phyloP scores from a whole-genome alignment of 768 basidiomycete genomes.

The Cantharellus cinnabarinus region DNA sequence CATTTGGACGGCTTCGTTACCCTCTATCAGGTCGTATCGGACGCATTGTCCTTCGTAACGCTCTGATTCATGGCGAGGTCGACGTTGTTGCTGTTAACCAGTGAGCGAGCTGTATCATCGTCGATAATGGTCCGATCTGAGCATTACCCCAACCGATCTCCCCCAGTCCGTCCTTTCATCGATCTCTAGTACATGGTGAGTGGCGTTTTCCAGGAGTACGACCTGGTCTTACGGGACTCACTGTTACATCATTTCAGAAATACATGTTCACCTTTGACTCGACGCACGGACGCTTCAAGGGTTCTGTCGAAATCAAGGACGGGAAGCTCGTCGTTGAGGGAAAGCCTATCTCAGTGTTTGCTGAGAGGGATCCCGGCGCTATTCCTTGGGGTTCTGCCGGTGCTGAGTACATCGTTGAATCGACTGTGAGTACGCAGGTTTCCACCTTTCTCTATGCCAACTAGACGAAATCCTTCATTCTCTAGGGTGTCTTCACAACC shows the following conservation, averaged over 20 bases:
- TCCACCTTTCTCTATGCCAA: not conserved
- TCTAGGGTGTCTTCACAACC: slow-evolving; percentile 90
- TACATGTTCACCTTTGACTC: slow-evolving; percentile 99
- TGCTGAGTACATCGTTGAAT: slow-evolving; percentile 90
- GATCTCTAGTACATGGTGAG: slow-evolving; percentile 88
- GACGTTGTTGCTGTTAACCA: slow-evolving; percentile 91
- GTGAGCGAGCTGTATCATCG: slow-evolving; percentile 26
- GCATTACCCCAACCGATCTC: not conserved
- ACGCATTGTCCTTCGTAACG: slow-evolving; percentile 94
- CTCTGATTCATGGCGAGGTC: slow-evolving; percentile 50
- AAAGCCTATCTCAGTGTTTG: slow-evolving; percentile 54
- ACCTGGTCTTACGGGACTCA: not conserved
- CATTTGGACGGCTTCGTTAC: not conserved
- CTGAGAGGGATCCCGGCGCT: slow-evolving; percentile 67
- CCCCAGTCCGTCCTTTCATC: slow-evolving; percentile 89
- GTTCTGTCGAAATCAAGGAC: slow-evolving; percentile 42
- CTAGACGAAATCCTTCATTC: not conserved
- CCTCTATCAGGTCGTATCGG: slow-evolving; percentile 79
- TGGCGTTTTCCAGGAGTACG: not conserved
- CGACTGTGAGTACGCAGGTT: slow-evolving; percentile 39
- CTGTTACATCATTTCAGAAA: slow-evolving; percentile 27
- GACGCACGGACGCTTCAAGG: slow-evolving; percentile 84
- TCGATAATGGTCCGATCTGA: not conserved
- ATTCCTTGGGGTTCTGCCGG: slow-evolving; percentile 69
- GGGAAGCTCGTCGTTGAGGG: slow-evolving; percentile 79